Percentiles rank a stretch among this genome's conserved stretches.
Conservation (phyloP, 2,329 filamentous ascomycete species). For the Microdochium bolleyi region DNA sequence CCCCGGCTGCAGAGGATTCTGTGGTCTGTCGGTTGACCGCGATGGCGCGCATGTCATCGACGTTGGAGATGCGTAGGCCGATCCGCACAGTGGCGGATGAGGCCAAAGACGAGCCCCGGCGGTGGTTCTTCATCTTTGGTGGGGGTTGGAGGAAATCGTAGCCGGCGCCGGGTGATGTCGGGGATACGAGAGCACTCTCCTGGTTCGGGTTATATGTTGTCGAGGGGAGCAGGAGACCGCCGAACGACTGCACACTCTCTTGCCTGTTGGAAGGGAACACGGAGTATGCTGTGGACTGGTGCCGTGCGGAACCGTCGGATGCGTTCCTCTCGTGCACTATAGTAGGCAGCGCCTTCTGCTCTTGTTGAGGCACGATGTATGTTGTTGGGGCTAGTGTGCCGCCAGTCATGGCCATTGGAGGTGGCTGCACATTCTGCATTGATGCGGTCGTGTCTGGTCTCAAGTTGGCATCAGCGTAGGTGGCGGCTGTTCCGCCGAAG, state of each 20-base stretch:
- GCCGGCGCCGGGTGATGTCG: neutral
- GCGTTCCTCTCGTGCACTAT: too few species aligned
- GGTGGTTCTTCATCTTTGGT: constrained; percentile 29
- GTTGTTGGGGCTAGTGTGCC: neutral
- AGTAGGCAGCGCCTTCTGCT: constrained; percentile 1
- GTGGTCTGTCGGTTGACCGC: constrained; percentile 10
- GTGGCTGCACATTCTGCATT: neutral
- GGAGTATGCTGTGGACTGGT: constrained; percentile 27
- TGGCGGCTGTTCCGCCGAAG: too few species aligned
- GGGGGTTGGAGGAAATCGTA: constrained; percentile 23
- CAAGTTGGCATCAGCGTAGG: neutral
- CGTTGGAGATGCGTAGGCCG: constrained; percentile 57
- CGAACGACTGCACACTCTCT: constrained; percentile 21
- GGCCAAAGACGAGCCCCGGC: constrained; percentile 51
- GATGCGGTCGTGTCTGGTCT: neutral
- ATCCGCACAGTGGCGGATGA: constrained; percentile 67
- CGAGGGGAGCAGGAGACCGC: constrained; percentile 31
- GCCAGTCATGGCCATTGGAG: neutral
- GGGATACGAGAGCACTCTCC: constrained; percentile 6
- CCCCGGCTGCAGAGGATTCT: neutral
- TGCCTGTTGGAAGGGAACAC: constrained; percentile 26
- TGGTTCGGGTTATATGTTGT: constrained; percentile 33
- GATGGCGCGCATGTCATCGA: constrained; percentile 37
- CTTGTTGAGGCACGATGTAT: neutral
- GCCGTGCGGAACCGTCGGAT: constrained; percentile 17